Evolutionary conservation across 176 grass and related monocot genomes (phyloP).

Genomic region (bread wheat (Triticum aestivum)): DNA sequence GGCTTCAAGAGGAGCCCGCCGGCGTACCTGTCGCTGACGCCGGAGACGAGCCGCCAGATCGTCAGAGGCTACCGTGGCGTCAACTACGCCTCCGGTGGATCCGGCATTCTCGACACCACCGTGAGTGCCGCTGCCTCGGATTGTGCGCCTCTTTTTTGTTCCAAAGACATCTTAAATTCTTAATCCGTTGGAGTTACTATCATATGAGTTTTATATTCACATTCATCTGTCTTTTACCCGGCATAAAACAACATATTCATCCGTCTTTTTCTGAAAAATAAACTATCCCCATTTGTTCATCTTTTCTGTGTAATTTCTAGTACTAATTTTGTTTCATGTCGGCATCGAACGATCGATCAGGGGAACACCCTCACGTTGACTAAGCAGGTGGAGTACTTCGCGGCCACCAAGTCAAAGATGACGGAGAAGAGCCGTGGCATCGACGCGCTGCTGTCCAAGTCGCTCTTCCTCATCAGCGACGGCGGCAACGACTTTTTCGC

Average conservation of each 20-base stretch:
- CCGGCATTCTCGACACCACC: conserved; percentile 63
- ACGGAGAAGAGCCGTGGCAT: not conserved
- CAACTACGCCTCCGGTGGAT: conserved; percentile 62
- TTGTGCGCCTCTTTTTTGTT: not conserved
- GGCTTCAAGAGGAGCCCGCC: conserved; percentile 71
- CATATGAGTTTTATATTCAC: not conserved
- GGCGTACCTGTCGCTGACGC: conserved; percentile 46
- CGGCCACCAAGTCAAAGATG: conserved; percentile 42
- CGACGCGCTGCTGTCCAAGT: conserved; percentile 41
- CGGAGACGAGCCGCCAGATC: conserved; percentile 30
- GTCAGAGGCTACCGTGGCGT: conserved; percentile 41
- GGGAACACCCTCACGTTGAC: conserved; percentile 45
- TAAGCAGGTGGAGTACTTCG: conserved; percentile 56
- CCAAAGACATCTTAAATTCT: not conserved
- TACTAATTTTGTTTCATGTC: not conserved
- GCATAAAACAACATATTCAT: not conserved
- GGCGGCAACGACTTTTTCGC: conserved; percentile 62
- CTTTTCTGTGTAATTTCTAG: not conserved
- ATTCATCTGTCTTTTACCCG: not conserved
- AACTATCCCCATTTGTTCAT: not conserved
- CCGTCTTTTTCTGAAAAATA: not conserved
- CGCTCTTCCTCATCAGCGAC: conserved; percentile 56
- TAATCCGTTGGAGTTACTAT: not conserved
- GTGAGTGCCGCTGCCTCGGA: conserved; percentile 5
- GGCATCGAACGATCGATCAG: not conserved